phyloP scores from a whole-genome alignment of 345 rosid species.

The Corchorus olitorius region DNA sequence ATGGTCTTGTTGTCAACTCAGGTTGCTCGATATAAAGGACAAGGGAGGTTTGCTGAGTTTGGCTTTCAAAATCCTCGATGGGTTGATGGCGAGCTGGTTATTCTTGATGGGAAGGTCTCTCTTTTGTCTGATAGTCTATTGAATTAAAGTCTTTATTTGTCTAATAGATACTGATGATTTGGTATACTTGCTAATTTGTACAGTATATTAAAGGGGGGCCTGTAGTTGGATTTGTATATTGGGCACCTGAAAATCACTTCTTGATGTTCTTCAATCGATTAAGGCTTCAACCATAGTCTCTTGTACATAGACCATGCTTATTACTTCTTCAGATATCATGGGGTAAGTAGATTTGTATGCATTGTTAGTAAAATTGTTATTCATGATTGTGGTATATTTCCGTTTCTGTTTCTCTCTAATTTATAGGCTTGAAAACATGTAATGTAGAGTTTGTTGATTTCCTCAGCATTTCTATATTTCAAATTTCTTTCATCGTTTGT shows the following conservation, averaged over 20 bases:
- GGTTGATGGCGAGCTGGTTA: constrained; percentile 98
- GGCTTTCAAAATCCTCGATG: constrained; percentile 88
- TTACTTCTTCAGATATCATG: constrained; percentile 21
- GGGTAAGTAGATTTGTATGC: constrained; percentile 17
- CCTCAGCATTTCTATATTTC: background rate
- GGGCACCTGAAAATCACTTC: constrained; percentile 98
- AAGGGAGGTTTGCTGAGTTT: constrained; percentile 93
- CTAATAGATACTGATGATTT: constrained; percentile 16
- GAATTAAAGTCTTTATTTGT: background rate
- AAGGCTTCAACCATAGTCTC: constrained; percentile 62
- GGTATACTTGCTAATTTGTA: constrained; percentile 22
- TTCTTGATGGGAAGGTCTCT: constrained; percentile 90
- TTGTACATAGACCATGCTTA: constrained; percentile 35
- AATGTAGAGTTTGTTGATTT: background rate
- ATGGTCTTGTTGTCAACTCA: constrained; percentile 28
- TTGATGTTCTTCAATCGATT: constrained; percentile 89
- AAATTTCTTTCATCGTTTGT: background rate
- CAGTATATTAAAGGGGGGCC: constrained; percentile 95
- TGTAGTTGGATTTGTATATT: constrained; percentile 88
- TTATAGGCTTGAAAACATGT: background rate
- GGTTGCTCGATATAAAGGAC: constrained; percentile 96
- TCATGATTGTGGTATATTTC: background rate
- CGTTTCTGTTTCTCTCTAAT: background rate
- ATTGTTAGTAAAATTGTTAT: background rate
- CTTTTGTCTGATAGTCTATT: constrained; percentile 1